Evolutionary conservation across 2,329 filamentous ascomycete species (phyloP).

Genomic region (Monosporascus cannonballus): DNA sequence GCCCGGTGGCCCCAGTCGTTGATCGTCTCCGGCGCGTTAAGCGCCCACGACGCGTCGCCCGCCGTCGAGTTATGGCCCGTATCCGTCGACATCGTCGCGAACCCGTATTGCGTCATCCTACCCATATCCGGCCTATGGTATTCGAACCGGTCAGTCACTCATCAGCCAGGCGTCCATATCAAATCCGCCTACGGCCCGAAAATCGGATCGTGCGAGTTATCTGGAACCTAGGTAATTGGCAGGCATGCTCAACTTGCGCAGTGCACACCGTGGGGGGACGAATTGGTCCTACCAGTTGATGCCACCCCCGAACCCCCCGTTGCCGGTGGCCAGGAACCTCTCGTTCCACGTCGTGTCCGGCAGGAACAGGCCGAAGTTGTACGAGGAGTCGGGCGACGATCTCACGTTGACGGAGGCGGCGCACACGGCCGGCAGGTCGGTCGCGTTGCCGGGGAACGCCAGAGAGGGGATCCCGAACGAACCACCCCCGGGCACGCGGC

Average conservation of each 20-base stretch:
- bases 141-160: background rate
- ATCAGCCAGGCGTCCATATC: background rate
- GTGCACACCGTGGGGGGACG: too few species aligned
- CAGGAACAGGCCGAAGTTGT: slow-evolving; percentile 27
- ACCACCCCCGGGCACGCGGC: background rate
- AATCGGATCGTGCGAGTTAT: too few species aligned
- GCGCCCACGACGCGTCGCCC: slow-evolving; percentile 20
- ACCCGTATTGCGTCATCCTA: slow-evolving; percentile 20
- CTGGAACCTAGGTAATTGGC: too few species aligned
- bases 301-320: slow-evolving; percentile 26
- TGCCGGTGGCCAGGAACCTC: slow-evolving; percentile 26
- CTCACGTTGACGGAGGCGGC: slow-evolving; percentile 25
- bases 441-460: slow-evolving; percentile 20
- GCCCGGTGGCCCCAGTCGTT: slow-evolving; percentile 16
- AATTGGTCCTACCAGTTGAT: slow-evolving; percentile 22
- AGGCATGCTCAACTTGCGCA: too few species aligned
- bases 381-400: slow-evolving; percentile 21
- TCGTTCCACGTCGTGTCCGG: slow-evolving; percentile 23
- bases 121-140: slow-evolving; percentile 12
- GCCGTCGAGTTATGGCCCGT: slow-evolving; percentile 24
- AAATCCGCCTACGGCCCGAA: background rate
- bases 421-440: slow-evolving; percentile 26
- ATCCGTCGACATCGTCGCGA: slow-evolving; percentile 26
- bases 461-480: background rate
- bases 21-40: slow-evolving; percentile 19